A percentile compares a stretch with the other conserved stretches of the same genome.
These are phyloP conservation scores for Pestalotiopsis sp. DNA, from an alignment of 2,329 filamentous ascomycete species.

Conservation along the genomic window DNA sequence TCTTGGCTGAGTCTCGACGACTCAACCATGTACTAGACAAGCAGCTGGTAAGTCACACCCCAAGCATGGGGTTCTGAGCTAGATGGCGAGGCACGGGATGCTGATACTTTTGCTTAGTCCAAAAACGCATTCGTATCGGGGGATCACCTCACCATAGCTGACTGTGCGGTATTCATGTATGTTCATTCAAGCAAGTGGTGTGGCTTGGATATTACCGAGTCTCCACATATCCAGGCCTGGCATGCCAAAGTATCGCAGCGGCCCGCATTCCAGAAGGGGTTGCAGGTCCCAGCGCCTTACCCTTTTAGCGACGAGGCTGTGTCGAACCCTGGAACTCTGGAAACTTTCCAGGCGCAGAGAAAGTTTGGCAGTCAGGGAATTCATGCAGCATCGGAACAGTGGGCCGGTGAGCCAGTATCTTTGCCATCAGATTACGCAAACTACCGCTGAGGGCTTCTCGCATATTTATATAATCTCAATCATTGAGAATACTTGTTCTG, in stretches of 20 bases:
- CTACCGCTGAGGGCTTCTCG: background rate
- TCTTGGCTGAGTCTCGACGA: constrained; percentile 19
- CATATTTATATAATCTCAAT: background rate
- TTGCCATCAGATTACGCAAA: constrained; percentile 9
- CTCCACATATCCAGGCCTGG: constrained; percentile 15
- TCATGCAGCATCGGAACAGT: background rate
- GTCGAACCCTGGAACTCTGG: background rate
- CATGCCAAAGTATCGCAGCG: constrained; percentile 13
- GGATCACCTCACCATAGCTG: constrained; percentile 17
- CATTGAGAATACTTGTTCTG: background rate
- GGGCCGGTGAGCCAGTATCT: background rate
- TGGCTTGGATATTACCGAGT: constrained; percentile 16
- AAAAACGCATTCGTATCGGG: background rate
- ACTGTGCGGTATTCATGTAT: constrained; percentile 17
- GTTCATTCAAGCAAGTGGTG: constrained; percentile 17
- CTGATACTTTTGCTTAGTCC: background rate
- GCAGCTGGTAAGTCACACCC: constrained; percentile 19
- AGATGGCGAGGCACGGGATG: background rate
- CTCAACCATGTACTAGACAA: constrained; percentile 23
- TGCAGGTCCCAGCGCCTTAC: constrained; percentile 9
- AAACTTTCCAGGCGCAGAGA: background rate
- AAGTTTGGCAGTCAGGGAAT: background rate
- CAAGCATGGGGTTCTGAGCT: background rate
- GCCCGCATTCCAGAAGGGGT: constrained; percentile 15
- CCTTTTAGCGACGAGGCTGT: constrained; percentile 4